Evolutionary conservation across 139 green algal genomes (phyloP).

Genomic region (Ettlia oleoabundans): DNA sequence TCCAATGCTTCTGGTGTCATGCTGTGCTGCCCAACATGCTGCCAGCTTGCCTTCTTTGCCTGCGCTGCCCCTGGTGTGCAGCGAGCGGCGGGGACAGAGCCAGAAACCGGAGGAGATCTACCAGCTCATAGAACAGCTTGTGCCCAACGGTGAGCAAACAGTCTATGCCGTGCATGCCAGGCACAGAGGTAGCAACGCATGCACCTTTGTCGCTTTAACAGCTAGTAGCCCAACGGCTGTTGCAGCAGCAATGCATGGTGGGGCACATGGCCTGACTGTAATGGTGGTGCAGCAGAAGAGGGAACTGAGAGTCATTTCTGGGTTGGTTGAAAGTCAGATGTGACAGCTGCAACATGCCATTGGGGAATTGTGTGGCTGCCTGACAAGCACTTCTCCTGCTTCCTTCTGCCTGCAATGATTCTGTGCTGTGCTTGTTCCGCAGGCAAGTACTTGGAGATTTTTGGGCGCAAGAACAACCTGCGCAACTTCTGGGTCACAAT

Average conservation of each 20-base stretch:
- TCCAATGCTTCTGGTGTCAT: not conserved
- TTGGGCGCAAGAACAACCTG: constrained; percentile 95
- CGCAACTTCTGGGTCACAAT: constrained; percentile 92
- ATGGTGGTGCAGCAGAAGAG: no score
- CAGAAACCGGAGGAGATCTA: constrained; percentile 99
- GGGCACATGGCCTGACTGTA: no score
- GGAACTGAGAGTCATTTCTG: no score
- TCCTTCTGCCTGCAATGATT: no score
- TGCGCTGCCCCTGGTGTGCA: constrained; percentile 11
- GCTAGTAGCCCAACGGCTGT: no score
- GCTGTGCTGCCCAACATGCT: not conserved
- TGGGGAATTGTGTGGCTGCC: not conserved
- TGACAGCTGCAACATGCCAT: not conserved
- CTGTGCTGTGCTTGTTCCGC: not conserved
- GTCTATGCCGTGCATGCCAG: no score
- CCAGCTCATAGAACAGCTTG: constrained; percentile 90
- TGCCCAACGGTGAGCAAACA: constrained; percentile 70
- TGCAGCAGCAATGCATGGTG: no score
- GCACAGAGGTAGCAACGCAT: no score
- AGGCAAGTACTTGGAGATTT: constrained; percentile 89
- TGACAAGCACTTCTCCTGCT: no score
- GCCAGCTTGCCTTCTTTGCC: no score
- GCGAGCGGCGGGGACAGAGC: constrained; percentile 88
- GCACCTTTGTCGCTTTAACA: no score
- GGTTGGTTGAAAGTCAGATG: not conserved